phyloP scores from a whole-genome alignment of 225 moss, liverwort and hornwort species.

The Pseudoscleropodium purum region DNA sequence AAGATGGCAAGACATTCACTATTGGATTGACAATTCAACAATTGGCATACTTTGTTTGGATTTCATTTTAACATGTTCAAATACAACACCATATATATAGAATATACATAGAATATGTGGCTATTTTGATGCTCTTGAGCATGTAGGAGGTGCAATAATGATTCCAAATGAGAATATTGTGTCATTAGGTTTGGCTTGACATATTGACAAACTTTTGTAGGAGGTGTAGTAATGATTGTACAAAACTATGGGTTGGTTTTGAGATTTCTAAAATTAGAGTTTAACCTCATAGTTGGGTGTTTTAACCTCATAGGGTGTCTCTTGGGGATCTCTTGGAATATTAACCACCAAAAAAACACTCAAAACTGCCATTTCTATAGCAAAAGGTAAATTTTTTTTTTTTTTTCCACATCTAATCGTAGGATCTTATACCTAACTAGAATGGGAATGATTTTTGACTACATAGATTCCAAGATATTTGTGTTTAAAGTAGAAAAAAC shows the following conservation, averaged over 20 bases:
- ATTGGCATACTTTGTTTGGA: background rate
- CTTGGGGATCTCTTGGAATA: too few species aligned
- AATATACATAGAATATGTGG: background rate
- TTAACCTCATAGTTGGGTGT: background rate
- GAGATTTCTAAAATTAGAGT: background rate
- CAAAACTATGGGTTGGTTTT: accelerated
- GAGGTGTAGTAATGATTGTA: background rate
- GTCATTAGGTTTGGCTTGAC: background rate
- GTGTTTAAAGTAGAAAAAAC: too few species aligned
- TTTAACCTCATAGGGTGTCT: too few species aligned
- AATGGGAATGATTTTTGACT: too few species aligned
- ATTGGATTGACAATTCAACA: background rate
- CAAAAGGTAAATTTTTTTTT: too few species aligned
- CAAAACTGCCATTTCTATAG: too few species aligned
- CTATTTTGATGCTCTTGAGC: background rate
- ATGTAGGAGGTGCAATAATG: background rate
- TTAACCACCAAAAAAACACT: too few species aligned
- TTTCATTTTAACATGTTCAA: background rate
- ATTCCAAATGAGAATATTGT: background rate
- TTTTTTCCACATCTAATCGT: too few species aligned
- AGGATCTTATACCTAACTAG: too few species aligned
- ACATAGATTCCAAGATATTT: too few species aligned
- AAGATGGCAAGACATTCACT: too few species aligned
- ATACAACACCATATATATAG: background rate
- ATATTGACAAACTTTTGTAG: background rate